phyloP scores from a whole-genome alignment of 1,284 basidiomycete species.

The Irpex sp. region DNA sequence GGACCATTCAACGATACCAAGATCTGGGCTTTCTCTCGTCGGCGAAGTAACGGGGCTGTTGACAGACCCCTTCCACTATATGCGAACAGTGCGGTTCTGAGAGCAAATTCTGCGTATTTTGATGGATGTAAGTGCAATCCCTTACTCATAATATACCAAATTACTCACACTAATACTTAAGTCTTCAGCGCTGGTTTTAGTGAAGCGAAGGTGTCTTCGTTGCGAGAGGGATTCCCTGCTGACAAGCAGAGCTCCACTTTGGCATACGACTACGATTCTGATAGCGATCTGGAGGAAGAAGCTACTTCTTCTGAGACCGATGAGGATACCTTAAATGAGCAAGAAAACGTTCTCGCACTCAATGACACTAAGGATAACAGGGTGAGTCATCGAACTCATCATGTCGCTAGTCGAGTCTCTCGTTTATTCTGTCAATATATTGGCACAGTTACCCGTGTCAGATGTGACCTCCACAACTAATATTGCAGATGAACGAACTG shows the following conservation, averaged over 20 bases:
- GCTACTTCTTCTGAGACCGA: no score
- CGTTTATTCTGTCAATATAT: background rate
- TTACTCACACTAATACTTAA: background rate
- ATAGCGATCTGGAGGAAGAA: slow-evolving; percentile 19
- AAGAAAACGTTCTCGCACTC: background rate
- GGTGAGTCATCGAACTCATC: background rate
- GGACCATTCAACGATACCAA: background rate
- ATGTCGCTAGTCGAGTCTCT: background rate
- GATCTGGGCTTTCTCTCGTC: background rate
- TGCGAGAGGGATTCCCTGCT: slow-evolving; percentile 13
- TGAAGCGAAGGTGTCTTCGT: slow-evolving; percentile 11
- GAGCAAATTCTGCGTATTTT: background rate
- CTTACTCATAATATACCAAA: background rate
- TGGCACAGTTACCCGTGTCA: no score
- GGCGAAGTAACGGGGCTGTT: background rate
- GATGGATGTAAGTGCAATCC: background rate
- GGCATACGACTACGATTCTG: slow-evolving; percentile 17
- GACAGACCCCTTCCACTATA: background rate
- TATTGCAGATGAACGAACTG: background rate
- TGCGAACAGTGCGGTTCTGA: background rate
- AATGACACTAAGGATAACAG: background rate
- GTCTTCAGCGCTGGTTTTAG: slow-evolving; percentile 14
- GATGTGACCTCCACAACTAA: background rate
- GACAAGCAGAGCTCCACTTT: background rate
- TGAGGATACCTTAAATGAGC: background rate